phyloP scores from a whole-genome alignment of 2,329 filamentous ascomycete species.

The Fusarium duplospermum region DNA sequence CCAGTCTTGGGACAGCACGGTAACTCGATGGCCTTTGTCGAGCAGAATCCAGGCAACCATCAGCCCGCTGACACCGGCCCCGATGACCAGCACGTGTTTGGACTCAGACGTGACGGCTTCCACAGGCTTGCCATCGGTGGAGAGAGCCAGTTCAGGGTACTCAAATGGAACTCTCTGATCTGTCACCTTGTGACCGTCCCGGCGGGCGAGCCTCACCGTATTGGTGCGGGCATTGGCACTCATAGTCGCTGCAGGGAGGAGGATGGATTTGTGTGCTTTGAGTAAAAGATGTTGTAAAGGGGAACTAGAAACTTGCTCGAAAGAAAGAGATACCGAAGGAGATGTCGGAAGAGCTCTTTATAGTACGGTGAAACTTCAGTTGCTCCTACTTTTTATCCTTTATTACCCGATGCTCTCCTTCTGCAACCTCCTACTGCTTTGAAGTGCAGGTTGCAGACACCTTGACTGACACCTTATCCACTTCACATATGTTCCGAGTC shows the following conservation, averaged over 20 bases:
- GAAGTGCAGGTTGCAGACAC: no score
- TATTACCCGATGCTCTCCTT: not conserved
- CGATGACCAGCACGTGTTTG: slow-evolving; percentile 1
- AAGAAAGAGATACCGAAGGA: not conserved
- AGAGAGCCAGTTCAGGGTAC: not conserved
- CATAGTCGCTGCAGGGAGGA: not conserved
- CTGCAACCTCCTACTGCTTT: not conserved
- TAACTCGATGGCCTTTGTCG: slow-evolving; percentile 3
- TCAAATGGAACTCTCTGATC: not conserved
- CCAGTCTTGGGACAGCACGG: slow-evolving; percentile 2
- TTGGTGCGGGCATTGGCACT: not conserved
- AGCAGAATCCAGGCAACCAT: slow-evolving; percentile 8
- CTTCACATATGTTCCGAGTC: not conserved
- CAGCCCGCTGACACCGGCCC: slow-evolving; percentile 1
- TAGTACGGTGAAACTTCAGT: not conserved
- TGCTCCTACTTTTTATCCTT: not conserved
- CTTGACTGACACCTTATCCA: not conserved
- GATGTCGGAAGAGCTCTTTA: not conserved
- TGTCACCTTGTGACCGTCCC: not conserved
- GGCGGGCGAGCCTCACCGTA: not conserved
- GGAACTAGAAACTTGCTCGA: not conserved
- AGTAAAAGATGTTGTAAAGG: not conserved
- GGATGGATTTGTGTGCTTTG: not conserved
- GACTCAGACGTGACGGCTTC: not conserved
- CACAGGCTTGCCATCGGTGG: not conserved